phyloP scores from a whole-genome alignment of 371 early-diverging fungal species.

The Haplosporangium sp. region DNA sequence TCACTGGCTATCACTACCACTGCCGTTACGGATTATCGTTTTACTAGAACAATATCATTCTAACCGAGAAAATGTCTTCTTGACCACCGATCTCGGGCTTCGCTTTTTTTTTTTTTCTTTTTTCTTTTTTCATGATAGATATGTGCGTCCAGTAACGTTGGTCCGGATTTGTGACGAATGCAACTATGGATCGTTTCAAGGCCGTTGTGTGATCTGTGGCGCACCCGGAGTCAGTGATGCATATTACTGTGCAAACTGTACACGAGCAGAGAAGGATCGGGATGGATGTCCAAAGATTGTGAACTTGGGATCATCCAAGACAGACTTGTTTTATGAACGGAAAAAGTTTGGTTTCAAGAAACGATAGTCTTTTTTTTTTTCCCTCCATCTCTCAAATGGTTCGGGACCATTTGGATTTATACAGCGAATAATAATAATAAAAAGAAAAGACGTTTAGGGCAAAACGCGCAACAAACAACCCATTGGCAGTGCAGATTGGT shows the following conservation, averaged over 20 bases:
- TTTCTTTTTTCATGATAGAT: slow-evolving; percentile 48
- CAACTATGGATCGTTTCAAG: slow-evolving; percentile 93
- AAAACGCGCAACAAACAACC: too few relatives aligned
- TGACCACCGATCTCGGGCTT: background rate
- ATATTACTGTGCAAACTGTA: slow-evolving; percentile 95
- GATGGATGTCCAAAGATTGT: slow-evolving; percentile 98
- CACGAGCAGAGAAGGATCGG: slow-evolving; percentile 92
- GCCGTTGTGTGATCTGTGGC: slow-evolving; percentile 94
- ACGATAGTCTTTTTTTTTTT: slow-evolving; percentile 47
- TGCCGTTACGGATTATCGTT: too few relatives aligned
- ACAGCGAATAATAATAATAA: too few relatives aligned
- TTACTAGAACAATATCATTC: background rate
- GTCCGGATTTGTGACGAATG: slow-evolving; percentile 97
- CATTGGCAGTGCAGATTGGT: too few relatives aligned
- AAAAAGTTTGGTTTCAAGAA: slow-evolving; percentile 92
- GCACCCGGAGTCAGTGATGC: slow-evolving; percentile 95
- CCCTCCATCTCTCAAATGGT: too few relatives aligned
- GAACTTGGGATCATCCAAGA: slow-evolving; percentile 84
- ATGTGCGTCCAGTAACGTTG: slow-evolving; percentile 88
- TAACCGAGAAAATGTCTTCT: too few relatives aligned
- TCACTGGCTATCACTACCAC: too few relatives aligned
- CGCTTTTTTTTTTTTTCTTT: background rate
- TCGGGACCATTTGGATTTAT: too few relatives aligned
- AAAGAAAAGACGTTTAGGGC: too few relatives aligned
- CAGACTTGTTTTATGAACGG: slow-evolving; percentile 92